Evolutionary conservation across 1,139 yeast species (phyloP).

Genomic region (Protomyces gravidus): DNA sequence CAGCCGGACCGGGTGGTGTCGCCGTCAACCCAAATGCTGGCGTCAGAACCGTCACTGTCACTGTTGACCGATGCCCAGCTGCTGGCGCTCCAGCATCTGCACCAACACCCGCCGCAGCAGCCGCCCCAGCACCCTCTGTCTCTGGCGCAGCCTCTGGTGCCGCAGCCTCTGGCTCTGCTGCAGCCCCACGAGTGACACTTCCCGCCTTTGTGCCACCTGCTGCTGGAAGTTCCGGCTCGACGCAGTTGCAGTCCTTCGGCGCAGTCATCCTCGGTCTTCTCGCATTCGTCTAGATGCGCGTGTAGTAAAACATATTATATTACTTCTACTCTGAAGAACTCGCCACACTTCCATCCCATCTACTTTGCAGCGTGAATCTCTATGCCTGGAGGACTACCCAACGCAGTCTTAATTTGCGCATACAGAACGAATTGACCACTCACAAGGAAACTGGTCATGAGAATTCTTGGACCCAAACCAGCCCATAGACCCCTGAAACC

Average conservation of each 20-base stretch:
- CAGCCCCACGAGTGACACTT: neutral
- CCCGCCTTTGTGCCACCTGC: neutral
- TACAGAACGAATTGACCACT: slow-evolving; percentile 95
- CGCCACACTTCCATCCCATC: no score
- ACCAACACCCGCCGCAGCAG: neutral
- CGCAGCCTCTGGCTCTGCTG: neutral
- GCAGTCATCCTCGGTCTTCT: neutral
- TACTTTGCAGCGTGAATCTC: slow-evolving; percentile 12
- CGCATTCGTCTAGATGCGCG: neutral
- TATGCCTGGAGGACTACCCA: slow-evolving; percentile 72
- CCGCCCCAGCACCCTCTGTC: neutral
- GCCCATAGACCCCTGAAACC: slow-evolving; percentile 92
- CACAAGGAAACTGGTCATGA: slow-evolving; percentile 94
- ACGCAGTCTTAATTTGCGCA: slow-evolving; percentile 85
- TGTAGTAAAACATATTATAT: neutral
- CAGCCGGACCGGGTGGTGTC: neutral
- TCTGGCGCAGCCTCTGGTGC: neutral
- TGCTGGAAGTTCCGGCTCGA: neutral
- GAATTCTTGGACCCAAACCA: slow-evolving; percentile 87
- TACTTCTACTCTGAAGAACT: slow-evolving; percentile 2
- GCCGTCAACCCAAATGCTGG: neutral
- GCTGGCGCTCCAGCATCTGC: neutral
- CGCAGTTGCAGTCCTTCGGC: neutral
- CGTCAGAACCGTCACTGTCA: neutral
- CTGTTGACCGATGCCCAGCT: neutral